A percentile compares a stretch with the other conserved stretches of the same genome.
These are phyloP conservation scores for Sorghum bicolor DNA, from an alignment of 176 grass and related monocot species.

Conservation along the genomic window DNA sequence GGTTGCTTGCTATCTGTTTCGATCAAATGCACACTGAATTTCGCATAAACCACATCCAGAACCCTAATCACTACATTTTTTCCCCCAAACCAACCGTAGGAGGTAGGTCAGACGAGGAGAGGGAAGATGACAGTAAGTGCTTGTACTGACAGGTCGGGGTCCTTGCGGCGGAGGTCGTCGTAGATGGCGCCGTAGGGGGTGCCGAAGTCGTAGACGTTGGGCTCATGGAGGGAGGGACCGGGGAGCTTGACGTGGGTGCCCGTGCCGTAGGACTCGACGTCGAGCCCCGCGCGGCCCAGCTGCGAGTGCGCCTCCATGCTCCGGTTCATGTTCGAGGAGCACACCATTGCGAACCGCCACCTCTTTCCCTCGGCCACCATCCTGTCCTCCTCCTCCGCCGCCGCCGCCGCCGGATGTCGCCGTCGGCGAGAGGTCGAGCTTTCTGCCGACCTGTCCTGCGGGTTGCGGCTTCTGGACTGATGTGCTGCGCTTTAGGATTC, in stretches of 20 bases:
- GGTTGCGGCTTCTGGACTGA: background rate
- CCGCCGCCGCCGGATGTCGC: background rate
- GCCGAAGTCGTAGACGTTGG: constrained; percentile 89
- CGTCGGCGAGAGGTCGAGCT: background rate
- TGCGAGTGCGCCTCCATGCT: constrained; percentile 96
- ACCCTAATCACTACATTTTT: background rate
- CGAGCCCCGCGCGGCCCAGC: constrained; percentile 72
- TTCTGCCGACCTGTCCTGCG: background rate
- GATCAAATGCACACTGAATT: background rate
- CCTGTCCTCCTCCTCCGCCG: background rate
- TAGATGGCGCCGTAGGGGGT: constrained; percentile 83
- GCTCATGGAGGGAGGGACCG: constrained; percentile 80
- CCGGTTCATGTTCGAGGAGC: constrained; percentile 95
- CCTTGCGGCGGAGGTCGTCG: constrained; percentile 87
- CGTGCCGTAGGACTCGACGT: constrained; percentile 87
- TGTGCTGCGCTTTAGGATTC: constrained; percentile 15
- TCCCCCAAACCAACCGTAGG: background rate
- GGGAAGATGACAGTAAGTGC: background rate
- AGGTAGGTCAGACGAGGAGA: background rate
- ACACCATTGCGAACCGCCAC: constrained; percentile 90
- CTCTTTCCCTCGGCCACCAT: constrained; percentile 29
- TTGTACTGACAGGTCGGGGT: constrained; percentile 62
- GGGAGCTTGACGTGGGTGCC: constrained; percentile 89
- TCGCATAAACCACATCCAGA: background rate
- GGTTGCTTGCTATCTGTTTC: background rate